A percentile compares a stretch with the other conserved stretches of the same genome.
These are phyloP conservation scores for Phialophora verrucosa DNA, from an alignment of 2,329 filamentous ascomycete species.

Conservation along the genomic window DNA sequence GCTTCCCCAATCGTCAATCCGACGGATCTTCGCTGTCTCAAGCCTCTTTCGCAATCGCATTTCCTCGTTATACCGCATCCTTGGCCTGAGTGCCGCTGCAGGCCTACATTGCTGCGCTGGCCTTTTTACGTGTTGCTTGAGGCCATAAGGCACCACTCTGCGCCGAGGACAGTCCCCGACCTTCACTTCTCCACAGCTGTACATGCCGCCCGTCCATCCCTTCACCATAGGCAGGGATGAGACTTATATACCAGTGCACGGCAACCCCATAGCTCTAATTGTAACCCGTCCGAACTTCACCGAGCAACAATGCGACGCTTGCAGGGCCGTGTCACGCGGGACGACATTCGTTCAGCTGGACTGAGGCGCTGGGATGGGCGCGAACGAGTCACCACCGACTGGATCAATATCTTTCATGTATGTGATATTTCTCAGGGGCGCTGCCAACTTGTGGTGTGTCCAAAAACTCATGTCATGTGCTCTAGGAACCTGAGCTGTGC, in stretches of 20 bases:
- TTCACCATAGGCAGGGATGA: slow-evolving; percentile 27
- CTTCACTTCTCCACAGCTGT: slow-evolving; percentile 9
- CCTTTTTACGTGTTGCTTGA: slow-evolving; percentile 13
- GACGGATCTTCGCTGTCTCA: background rate
- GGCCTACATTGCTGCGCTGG: slow-evolving; percentile 15
- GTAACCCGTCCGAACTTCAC: slow-evolving; percentile 1
- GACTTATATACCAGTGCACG: slow-evolving; percentile 20
- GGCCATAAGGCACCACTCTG: slow-evolving; percentile 10
- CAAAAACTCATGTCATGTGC: slow-evolving; percentile 10
- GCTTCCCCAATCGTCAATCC: slow-evolving; percentile 1
- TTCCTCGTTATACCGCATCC: slow-evolving; percentile 2
- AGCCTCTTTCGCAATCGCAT: slow-evolving; percentile 1
- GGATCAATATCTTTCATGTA: slow-evolving; percentile 40
- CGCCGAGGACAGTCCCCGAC: background rate
- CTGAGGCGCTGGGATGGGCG: slow-evolving; percentile 40
- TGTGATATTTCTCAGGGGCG: slow-evolving; percentile 2
- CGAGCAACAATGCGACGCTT: slow-evolving; percentile 31
- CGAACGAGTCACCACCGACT: slow-evolving; percentile 38
- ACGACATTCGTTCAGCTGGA: slow-evolving; percentile 39
- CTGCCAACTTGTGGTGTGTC: background rate
- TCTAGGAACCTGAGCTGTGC: slow-evolving; percentile 40
- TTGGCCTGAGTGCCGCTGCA: background rate
- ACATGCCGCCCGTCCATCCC: slow-evolving; percentile 8
- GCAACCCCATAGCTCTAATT: slow-evolving; percentile 19
- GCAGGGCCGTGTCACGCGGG: slow-evolving; percentile 37